Conservation (phyloP, 495 filamentous ascomycete genomes). For the Bacidia gigantensis region DNA sequence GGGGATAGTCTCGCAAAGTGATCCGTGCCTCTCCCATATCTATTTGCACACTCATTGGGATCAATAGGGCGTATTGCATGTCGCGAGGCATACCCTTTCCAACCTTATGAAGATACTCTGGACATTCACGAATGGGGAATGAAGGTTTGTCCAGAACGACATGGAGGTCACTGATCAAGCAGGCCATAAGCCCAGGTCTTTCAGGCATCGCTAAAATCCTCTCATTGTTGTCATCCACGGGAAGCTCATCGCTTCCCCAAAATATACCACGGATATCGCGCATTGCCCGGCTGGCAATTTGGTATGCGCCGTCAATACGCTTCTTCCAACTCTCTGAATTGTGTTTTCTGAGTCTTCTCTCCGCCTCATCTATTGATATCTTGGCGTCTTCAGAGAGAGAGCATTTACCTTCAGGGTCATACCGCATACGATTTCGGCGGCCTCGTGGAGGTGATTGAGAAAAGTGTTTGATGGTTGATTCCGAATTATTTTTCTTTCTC, state of each 20-base stretch:
- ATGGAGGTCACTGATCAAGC: constrained; percentile 71
- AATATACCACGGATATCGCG: constrained; percentile 68
- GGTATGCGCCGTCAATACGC: constrained; percentile 65
- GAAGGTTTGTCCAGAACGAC: constrained; percentile 84
- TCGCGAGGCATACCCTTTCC: constrained; percentile 92
- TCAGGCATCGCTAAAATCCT: constrained; percentile 76
- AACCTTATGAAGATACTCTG: constrained; percentile 69
- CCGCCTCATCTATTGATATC: constrained; percentile 59
- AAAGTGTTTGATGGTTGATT: constrained; percentile 25
- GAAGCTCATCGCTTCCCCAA: constrained; percentile 69
- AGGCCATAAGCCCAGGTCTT: constrained; percentile 69
- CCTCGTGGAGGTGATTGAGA: constrained; percentile 10
- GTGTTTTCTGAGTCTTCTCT: constrained; percentile 56
- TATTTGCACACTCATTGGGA: constrained; percentile 81
- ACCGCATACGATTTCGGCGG: constrained; percentile 41
- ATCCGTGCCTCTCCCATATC: constrained; percentile 84
- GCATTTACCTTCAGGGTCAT: constrained; percentile 63
- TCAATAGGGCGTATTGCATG: constrained; percentile 74
- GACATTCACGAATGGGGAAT: constrained; percentile 67
- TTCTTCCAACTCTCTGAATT: constrained; percentile 89
- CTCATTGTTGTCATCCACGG: constrained; percentile 73
- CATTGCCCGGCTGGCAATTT: constrained; percentile 55
- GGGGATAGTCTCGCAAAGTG: constrained; percentile 78
- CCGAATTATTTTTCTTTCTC: constrained; percentile 27
- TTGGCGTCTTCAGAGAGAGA: constrained; percentile 54